Base-by-base conservation (phyloP, 768 basidiomycete species). In the Gymnopilus dilepis region DNA sequence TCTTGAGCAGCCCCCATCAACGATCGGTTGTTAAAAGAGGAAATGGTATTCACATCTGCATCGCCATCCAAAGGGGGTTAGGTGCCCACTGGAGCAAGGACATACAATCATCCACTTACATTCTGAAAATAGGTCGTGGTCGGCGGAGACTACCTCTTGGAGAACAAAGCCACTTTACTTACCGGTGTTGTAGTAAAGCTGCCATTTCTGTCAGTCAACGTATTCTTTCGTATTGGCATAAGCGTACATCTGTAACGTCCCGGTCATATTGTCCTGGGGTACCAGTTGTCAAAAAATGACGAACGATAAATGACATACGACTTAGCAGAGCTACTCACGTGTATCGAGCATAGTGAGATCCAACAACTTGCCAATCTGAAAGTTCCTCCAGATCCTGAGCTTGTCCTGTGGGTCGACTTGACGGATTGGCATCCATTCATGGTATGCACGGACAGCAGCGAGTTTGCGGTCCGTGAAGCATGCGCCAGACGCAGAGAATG, bases 331-430 rank as follows among this genome's bases (percentile, higher is more conserved):
- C 13, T 15, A 68, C 77, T 62, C 58, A 84, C 86, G 81, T 21
- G 86, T 87, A 68, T 88, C 86, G 15, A 88, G 76, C 84, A 88
- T 84, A 9, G 84, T 82, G 65, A 86, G 69, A 66, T 86, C 85
- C 64, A 86, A 67, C n/a, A 87, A 77, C 68, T 85, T 84, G 47
- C 86, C 86, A 37, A 88, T 80, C 73, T 86, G 82, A 74, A 88
- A 86, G 66, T 84, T 85, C 33, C 86, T 79, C 84, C 84, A 87
- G 55, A 86, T 86, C 26, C 85, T 77, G 15, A 87, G 78, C 65
- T 82, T 78, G 71, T 86, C 84, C 53, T 79, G 78, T 1, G 79
- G 77, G 40, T 79, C 79, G 17, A 87, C 83, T 62, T 86, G 83
- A 9, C 86, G 78, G 61, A 87, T 84, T 12, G 85, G 85, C 75